phyloP scores from a whole-genome alignment of 257 asterid species.

The Oldenlandia corymbosa region DNA sequence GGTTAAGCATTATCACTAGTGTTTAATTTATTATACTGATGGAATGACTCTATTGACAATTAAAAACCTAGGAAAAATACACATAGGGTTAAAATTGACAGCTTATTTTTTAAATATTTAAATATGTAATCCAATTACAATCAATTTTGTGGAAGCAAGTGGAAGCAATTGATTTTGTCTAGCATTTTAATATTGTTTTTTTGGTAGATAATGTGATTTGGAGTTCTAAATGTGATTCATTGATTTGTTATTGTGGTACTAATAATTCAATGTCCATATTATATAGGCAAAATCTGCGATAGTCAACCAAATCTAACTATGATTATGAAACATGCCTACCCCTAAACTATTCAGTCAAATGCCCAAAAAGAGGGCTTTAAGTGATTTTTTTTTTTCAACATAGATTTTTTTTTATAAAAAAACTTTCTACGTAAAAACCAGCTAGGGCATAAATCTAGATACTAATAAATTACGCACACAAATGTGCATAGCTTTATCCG shows the following conservation, averaged over 20 bases:
- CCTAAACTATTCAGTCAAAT: conserved; percentile 15
- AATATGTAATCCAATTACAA: too few relatives aligned
- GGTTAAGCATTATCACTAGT: conserved; percentile 33
- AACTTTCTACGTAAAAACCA: too few relatives aligned
- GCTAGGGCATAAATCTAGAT: too few relatives aligned
- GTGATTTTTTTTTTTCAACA: too few relatives aligned
- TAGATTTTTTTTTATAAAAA: too few relatives aligned
- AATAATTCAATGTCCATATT: conserved; percentile 4
- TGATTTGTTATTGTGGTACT: neutral
- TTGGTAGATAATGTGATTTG: conserved; percentile 11
- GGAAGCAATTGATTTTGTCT: neutral
- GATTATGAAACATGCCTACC: conserved; percentile 18
- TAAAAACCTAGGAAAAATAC: conserved; percentile 3
- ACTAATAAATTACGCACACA: too few relatives aligned
- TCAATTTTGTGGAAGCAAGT: neutral
- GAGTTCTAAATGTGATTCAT: neutral
- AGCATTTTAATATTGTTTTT: too few relatives aligned
- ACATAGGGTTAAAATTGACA: neutral
- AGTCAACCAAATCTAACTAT: conserved; percentile 29
- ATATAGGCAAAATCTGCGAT: conserved; percentile 23
- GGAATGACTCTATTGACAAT: conserved; percentile 20
- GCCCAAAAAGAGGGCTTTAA: neutral
- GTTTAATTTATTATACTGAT: too few relatives aligned
- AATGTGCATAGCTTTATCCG: too few relatives aligned
- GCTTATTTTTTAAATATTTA: too few relatives aligned